A percentile compares a stretch with the other conserved stretches of the same genome.
Evolutionary conservation across 768 basidiomycete genomes (phyloP).

Genomic region (Mycena venus): DNA sequence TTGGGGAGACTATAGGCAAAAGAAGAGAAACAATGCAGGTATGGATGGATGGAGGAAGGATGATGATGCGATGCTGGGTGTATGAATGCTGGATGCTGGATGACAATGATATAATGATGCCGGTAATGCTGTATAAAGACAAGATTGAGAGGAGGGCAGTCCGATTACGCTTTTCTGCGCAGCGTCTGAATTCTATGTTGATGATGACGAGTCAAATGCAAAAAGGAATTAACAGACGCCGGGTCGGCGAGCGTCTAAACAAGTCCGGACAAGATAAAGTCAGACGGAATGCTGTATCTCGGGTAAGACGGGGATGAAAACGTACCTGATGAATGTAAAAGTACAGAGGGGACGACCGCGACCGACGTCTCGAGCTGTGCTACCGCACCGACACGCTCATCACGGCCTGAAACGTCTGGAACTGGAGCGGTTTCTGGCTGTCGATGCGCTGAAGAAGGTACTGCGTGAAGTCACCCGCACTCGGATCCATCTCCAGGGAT

Average conservation of each 20-base stretch:
- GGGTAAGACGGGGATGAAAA: not conserved
- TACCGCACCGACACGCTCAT: conserved; percentile 34
- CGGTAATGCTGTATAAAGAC: conserved; percentile 5
- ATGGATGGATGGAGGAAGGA: not conserved
- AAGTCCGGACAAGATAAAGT: not conserved
- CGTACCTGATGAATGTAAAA: conserved; percentile 10
- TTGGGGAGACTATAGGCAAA: not conserved
- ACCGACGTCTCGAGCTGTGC: not conserved
- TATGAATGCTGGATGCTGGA: not conserved
- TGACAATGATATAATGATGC: not conserved
- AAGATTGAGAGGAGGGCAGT: conserved; percentile 4
- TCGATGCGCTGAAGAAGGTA: conserved; percentile 58
- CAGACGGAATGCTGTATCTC: conserved; percentile 1
- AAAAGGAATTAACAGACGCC: conserved; percentile 16
- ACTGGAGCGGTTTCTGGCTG: conserved; percentile 48
- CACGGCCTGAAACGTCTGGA: conserved; percentile 40
- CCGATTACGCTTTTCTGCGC: not conserved
- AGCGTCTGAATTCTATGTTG: conserved; percentile 10
- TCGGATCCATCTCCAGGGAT: conserved; percentile 49
- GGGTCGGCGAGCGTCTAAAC: not conserved
- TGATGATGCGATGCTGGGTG: not conserved
- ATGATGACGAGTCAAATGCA: conserved; percentile 17
- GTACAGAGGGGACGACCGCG: not conserved
- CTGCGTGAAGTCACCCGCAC: conserved; percentile 54
- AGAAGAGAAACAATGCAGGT: not conserved